Base-by-base conservation (phyloP, 306 rosid genomes). In the Vicia faba region DNA sequence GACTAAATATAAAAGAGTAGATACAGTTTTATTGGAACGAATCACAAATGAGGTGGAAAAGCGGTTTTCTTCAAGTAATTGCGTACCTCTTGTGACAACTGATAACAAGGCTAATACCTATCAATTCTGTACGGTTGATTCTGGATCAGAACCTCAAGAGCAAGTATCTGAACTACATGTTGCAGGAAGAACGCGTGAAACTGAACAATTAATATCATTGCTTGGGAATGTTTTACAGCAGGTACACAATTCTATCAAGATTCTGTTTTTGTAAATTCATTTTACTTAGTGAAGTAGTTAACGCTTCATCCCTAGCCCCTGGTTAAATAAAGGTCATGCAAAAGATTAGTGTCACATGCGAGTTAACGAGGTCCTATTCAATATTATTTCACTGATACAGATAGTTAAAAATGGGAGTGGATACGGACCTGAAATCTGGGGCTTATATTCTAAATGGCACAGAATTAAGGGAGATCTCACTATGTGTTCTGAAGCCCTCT, bases 401-500 rank as follows among this genome's bases (percentile, higher is more conserved):
- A 80, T 88, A 61, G 91, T 93, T 59, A 86, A 81, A 75, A 80
- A 73, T 69, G 95, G 89, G 49, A 78, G 80, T 69, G 89, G 86
- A 66, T 79, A 69, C 60, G 90, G 85, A 66, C 86, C 85, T 69
- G 91, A 86, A 51, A 69, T 86, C 67, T 93, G 97, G 97, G 91
- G 91, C 71, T 78, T 88, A 58, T 93, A 88, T 79, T 96, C 98
- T 62, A 78, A 93, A 80, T 93, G 98, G 96, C 98, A 93, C 77
- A 87, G 72, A 82, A 73, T 88, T 61, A 89, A 89, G 70, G 97
- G 95, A 69, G 96, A 93, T 78, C 80, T 83, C 41, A 39, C 78
- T 54, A 93, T 89, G 98, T 89, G 97, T 76, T 83, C 89, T 46
- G 98, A 89, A 81, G 96, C 98, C 41, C 91, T 90, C 43, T 74